Base-by-base conservation (phyloP, 129 eudicot genomes). In the Saposhnikovia divaricata region DNA sequence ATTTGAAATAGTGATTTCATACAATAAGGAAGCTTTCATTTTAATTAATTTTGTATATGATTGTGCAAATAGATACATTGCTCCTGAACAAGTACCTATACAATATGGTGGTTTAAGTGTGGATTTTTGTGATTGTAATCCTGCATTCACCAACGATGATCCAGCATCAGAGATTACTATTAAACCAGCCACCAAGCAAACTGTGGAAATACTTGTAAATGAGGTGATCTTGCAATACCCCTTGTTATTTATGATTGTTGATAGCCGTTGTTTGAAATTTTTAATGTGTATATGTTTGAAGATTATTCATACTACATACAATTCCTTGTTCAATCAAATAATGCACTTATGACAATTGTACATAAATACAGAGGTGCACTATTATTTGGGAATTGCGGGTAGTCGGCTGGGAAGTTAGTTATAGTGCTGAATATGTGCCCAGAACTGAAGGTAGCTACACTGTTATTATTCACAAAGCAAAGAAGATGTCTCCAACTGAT, bases 351-450 rank as follows among this genome's bases (percentile, higher is more conserved):
- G 80, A 45, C 15, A 59, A 10, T 27, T 9, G 66, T 8, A 3
- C n/a, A n/a, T 37, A 44, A 37, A 69, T 85, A 83, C 92, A 95
- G 98, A 84, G 82, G 78, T 88, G 96, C 83, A 80, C 81, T 73
- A 78, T 95, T 21, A 89, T 87, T 31, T 95, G 98, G 98, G 98
- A 95, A 84, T 80, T 95, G 28, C 89, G 98, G 34, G 98, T 95
- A n/a, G 96, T 95, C 19, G 97, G 96, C 19, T 95, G 98, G 97
- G 98, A 90, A 72, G 97, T 92, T 82, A 90, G 88, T 85, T 92
- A 92, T 83, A 84, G 90, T 76, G 97, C 97, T 4, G 97, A 95
- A 80, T 95, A 81, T 59, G 88, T 86, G 59, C 97, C 97, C 1
- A 85, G 85, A 57, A 75, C 78, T 76, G 92, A 86, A 86, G 79